phyloP scores from a whole-genome alignment of 495 filamentous ascomycete species.

The Cercophora scortea region DNA sequence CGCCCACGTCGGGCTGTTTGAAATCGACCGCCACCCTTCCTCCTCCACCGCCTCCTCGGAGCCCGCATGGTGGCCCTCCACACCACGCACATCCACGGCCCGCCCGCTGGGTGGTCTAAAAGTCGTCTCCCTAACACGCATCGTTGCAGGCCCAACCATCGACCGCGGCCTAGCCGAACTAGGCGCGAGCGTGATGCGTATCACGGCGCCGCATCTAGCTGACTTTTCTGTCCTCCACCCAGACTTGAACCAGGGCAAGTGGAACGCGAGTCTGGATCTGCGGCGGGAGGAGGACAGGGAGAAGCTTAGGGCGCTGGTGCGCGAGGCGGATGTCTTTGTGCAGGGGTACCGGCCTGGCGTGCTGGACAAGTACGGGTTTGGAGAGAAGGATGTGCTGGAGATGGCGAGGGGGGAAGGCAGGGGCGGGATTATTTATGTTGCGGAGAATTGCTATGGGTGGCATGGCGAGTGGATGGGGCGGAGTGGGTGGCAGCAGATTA shows the following conservation, averaged over 20 bases:
- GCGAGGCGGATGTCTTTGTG: constrained; percentile 50
- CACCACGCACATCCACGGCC: constrained; percentile 25
- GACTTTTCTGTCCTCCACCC: constrained; percentile 39
- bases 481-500: constrained; percentile 51
- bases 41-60: constrained; percentile 14
- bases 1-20: constrained; percentile 33
- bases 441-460: constrained; percentile 54
- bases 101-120: constrained; percentile 52
- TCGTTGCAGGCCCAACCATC: constrained; percentile 54
- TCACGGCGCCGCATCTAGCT: constrained; percentile 46
- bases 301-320: constrained; percentile 36
- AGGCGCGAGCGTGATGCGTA: constrained; percentile 53
- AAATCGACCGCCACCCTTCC: constrained; percentile 26
- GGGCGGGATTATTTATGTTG: constrained; percentile 41
- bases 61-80: constrained; percentile 23
- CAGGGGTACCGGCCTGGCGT: constrained; percentile 48
- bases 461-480: constrained; percentile 44
- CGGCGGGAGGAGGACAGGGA: constrained; percentile 33
- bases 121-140: constrained; percentile 50
- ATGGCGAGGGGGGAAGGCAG: constrained; percentile 28
- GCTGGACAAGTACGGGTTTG: constrained; percentile 45
- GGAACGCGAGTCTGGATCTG: constrained; percentile 45
- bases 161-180: constrained; percentile 46
- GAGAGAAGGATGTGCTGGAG: constrained; percentile 40
- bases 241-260: constrained; percentile 52